Conservation (phyloP, 441 rosid genomes). For the Croton setiger region DNA sequence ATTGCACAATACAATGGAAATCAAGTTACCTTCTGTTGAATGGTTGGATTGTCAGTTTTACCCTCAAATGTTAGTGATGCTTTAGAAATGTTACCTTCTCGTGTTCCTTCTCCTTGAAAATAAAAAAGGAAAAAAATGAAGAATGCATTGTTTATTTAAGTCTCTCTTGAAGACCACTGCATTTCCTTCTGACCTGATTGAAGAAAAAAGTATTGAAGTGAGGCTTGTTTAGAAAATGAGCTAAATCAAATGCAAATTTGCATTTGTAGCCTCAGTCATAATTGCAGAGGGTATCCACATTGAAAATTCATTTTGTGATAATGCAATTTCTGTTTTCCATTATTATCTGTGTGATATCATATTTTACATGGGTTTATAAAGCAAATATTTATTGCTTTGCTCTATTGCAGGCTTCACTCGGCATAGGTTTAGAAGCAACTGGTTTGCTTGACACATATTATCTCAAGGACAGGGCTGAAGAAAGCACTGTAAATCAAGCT, state of each 20-base stretch:
- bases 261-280: not conserved
- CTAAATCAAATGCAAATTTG: not conserved
- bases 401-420: constrained; percentile 39
- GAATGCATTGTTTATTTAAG: not conserved
- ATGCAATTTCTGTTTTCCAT: not conserved
- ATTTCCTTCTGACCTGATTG: not conserved
- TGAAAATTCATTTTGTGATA: not conserved
- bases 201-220: not conserved
- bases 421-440: constrained; percentile 29
- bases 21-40: no score
- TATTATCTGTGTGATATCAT: not conserved
- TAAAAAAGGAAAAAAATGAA: constrained; percentile 1
- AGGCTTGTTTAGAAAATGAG: constrained; percentile 1
- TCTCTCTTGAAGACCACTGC: not conserved
- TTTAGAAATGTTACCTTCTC: not conserved
- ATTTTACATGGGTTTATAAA: not conserved
- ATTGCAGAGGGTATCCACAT: not conserved
- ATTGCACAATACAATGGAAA: constrained; percentile 17
- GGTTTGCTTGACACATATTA: constrained; percentile 73
- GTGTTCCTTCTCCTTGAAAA: constrained; percentile 3
- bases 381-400: constrained; percentile 19
- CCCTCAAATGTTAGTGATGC: not conserved
- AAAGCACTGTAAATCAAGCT: constrained; percentile 39
- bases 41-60: not conserved
- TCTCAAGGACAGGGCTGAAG: constrained; percentile 47